Conservation (phyloP, 2,329 filamentous ascomycete genomes). For the Trichocomaceae sp. region DNA sequence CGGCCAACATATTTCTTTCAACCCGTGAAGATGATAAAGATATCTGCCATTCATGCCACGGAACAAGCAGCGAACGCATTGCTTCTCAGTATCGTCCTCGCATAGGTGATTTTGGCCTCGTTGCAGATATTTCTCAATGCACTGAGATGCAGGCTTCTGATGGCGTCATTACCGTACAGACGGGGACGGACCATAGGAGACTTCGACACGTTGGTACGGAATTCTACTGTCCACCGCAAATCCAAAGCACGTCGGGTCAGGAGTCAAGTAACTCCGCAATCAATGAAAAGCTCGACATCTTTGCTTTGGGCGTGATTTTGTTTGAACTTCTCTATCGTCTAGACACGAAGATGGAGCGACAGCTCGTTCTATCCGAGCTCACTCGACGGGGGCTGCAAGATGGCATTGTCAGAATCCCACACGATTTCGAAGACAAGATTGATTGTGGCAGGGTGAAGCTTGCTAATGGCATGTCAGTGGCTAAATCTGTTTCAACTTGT, state of each 20-base stretch:
- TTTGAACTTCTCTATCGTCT: constrained; percentile 57
- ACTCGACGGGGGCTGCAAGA: constrained; percentile 19
- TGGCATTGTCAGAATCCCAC: constrained; percentile 27
- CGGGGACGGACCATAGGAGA: constrained; percentile 18
- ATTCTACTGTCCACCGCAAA: constrained; percentile 51
- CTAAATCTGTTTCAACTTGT: constrained; percentile 30
- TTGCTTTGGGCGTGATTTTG: constrained; percentile 55
- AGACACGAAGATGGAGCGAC: constrained; percentile 44
- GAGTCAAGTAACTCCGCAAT: constrained; percentile 21
- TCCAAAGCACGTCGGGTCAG: constrained; percentile 10
- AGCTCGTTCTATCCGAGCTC: constrained; percentile 36
- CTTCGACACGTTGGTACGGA: constrained; percentile 52
- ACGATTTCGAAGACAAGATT: constrained; percentile 34
- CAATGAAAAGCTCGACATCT: constrained; percentile 54
- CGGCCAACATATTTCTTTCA: constrained; percentile 60
- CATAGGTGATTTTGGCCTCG: constrained; percentile 64
- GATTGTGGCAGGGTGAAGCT: constrained; percentile 24
- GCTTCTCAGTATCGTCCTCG: constrained; percentile 49
- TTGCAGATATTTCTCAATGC: constrained; percentile 47
- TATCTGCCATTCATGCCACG: constrained; percentile 42
- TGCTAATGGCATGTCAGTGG: constrained; percentile 23
- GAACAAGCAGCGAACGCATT: constrained; percentile 17
- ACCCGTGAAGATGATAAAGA: constrained; percentile 43
- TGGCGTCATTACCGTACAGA: constrained; percentile 17
- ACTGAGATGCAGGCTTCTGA: constrained; percentile 22